Base-by-base conservation (phyloP, 371 early-diverging fungal species). In the Sporodiniella umbellata region DNA sequence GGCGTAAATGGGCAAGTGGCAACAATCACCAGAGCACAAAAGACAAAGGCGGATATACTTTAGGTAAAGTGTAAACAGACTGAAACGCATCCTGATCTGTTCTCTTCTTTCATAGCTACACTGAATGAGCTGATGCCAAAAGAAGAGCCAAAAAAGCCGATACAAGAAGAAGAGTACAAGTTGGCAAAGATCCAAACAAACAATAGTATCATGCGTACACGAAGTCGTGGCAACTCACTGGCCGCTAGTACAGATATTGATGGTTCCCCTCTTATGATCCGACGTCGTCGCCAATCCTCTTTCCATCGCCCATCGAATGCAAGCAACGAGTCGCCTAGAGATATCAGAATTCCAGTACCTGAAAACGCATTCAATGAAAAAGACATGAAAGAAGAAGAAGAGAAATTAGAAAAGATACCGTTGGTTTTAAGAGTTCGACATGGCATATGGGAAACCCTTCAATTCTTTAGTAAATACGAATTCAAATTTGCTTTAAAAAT, bases 401-500 rank as follows among this genome's bases (percentile, higher is more conserved):
- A 31, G 15, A n/a, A 18, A n/a, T 11, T 40, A 28, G 54, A 58
- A 30, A 48, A 53, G 24, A 19, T 33, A 10, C 59, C 59, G 4
- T 10, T 59, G 3, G 42, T 56, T 33, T 24, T 70, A 33, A 65
- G 68, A 4, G 24, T 78, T 21, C 79, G 81, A 0, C 81, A 75
- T 45, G 49, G 44, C 0, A n/a, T 75, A 24, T 83, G 84, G 84
- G 30, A 60, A 18, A 25, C 24, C 0, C 26, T 78, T 1, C 81
- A 77, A 22, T 68, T 62, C 3, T 51, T 77, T 22, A 70, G 63
- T 21, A 68, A 66, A 1, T 77, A 79, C 31, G 80, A 80, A 31
- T 71, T 78, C 59, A 76, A 75, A 43, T 80, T 78, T 68, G 75
- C 76, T 3, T 56, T 83, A 58, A 83, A 83, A 58, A 79, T 83